These are phyloP conservation scores for Shiraia sp. DNA, from an alignment of 2,329 filamentous ascomycete species.

Conservation along the genomic window DNA sequence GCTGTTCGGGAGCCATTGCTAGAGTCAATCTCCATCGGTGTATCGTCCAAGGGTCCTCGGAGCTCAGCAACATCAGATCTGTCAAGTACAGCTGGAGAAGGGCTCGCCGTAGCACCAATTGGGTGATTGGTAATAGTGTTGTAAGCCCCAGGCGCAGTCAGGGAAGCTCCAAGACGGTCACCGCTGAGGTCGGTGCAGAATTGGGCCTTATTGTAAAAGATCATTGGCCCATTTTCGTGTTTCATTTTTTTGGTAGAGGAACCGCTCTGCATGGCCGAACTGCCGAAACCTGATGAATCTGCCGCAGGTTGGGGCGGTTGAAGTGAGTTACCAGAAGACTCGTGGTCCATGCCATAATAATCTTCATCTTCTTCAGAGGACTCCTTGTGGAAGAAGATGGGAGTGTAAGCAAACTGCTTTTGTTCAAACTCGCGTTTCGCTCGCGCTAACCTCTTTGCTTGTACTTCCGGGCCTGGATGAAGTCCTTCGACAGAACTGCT, in stretches of 20 bases:
- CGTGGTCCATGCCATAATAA: slow-evolving; percentile 36
- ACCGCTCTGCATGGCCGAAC: slow-evolving; percentile 53
- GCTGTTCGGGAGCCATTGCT: slow-evolving; percentile 36
- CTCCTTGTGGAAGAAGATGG: slow-evolving; percentile 53
- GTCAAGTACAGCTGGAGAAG: slow-evolving; percentile 1
- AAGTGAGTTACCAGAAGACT: slow-evolving; percentile 35
- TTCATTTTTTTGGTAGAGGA: slow-evolving; percentile 56
- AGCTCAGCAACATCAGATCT: slow-evolving; percentile 33
- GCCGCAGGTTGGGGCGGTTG: slow-evolving; percentile 29
- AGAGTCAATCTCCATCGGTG: slow-evolving; percentile 23
- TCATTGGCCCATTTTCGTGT: slow-evolving; percentile 72
- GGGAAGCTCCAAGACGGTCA: slow-evolving; percentile 49
- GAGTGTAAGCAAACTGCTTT: slow-evolving; percentile 50
- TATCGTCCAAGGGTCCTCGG: slow-evolving; percentile 27
- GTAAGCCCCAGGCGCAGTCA: slow-evolving; percentile 30
- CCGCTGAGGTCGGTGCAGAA: slow-evolving; percentile 82
- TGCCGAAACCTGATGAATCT: slow-evolving; percentile 48
- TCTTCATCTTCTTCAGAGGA: slow-evolving; percentile 47
- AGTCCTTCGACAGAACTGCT: slow-evolving; percentile 25
- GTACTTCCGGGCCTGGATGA: slow-evolving; percentile 18
- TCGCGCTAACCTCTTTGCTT: slow-evolving; percentile 19
- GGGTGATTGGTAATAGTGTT: slow-evolving; percentile 36
- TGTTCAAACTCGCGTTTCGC: slow-evolving; percentile 26
- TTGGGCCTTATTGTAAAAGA: slow-evolving; percentile 78
- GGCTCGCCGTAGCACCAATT: slow-evolving; percentile 25